Evolutionary conservation across 2,329 filamentous ascomycete species (phyloP).

Genomic region (Stagonosporopsis chrysanthemi): DNA sequence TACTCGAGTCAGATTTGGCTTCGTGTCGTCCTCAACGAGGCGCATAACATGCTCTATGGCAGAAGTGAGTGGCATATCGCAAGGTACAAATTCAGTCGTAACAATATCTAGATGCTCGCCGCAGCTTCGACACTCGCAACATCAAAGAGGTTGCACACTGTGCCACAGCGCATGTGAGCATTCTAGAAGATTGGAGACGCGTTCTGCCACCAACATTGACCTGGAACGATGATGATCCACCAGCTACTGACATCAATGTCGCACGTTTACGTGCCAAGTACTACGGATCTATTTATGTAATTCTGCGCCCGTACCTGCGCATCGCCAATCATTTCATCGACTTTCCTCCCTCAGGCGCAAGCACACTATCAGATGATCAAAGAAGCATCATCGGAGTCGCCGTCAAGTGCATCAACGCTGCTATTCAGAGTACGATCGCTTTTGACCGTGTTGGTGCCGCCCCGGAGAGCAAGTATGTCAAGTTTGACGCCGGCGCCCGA

Average conservation of each 20-base stretch:
- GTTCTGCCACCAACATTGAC: slow-evolving; percentile 61
- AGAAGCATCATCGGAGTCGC: slow-evolving; percentile 37
- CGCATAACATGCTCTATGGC: slow-evolving; percentile 64
- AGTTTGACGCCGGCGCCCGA: slow-evolving; percentile 64
- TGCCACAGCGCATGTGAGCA: slow-evolving; percentile 47
- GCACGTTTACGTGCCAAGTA: slow-evolving; percentile 92
- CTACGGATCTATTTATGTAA: slow-evolving; percentile 90
- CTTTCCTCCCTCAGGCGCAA: slow-evolving; percentile 51
- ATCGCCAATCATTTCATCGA: slow-evolving; percentile 63
- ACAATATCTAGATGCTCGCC: slow-evolving; percentile 41
- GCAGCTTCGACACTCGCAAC: slow-evolving; percentile 45
- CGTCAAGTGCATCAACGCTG: slow-evolving; percentile 58
- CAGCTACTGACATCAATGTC: slow-evolving; percentile 77
- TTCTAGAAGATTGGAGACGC: slow-evolving; percentile 63
- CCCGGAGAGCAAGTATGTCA: slow-evolving; percentile 32
- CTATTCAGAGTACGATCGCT: slow-evolving; percentile 84
- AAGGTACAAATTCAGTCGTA: slow-evolving; percentile 25
- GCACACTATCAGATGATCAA: slow-evolving; percentile 48
- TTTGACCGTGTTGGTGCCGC: slow-evolving; percentile 69
- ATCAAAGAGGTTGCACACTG: slow-evolving; percentile 40
- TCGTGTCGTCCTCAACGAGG: slow-evolving; percentile 63
- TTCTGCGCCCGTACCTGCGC: slow-evolving; percentile 79
- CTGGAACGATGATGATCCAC: slow-evolving; percentile 73
- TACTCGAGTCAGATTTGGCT: slow-evolving; percentile 69
- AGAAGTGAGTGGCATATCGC: slow-evolving; percentile 29